phyloP scores from a whole-genome alignment of 2,329 filamentous ascomycete species.

The Ilyonectria robusta region DNA sequence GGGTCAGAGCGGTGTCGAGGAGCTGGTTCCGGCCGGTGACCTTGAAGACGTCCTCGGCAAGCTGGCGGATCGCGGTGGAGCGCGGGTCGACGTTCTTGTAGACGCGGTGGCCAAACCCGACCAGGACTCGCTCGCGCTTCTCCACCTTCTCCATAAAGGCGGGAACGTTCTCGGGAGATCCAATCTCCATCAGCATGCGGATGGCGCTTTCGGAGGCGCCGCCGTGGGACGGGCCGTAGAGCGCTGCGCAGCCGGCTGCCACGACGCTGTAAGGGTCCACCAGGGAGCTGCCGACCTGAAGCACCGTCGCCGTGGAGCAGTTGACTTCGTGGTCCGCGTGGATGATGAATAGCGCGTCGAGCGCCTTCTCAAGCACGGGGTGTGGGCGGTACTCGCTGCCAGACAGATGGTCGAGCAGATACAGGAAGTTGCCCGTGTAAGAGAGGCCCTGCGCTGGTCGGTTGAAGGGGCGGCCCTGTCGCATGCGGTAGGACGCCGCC shows the following conservation, averaged over 20 bases:
- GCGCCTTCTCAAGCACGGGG: slow-evolving; percentile 63
- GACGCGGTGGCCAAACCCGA: slow-evolving; percentile 69
- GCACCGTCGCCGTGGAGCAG: slow-evolving; percentile 68
- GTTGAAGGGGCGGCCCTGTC: slow-evolving; percentile 66
- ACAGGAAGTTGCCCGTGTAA: slow-evolving; percentile 69
- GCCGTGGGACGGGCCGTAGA: slow-evolving; percentile 71
- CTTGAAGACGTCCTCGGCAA: slow-evolving; percentile 65
- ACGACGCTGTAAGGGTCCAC: slow-evolving; percentile 70
- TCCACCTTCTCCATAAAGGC: slow-evolving; percentile 65
- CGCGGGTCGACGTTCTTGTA: slow-evolving; percentile 70
- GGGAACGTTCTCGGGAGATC: slow-evolving; percentile 64
- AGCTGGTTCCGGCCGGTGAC: slow-evolving; percentile 66
- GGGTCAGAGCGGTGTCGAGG: slow-evolving; percentile 62
- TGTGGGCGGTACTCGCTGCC: slow-evolving; percentile 63
- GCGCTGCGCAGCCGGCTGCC: slow-evolving; percentile 65
- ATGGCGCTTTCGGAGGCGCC: slow-evolving; percentile 72
- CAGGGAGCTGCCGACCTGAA: slow-evolving; percentile 69
- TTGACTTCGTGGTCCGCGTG: slow-evolving; percentile 73
- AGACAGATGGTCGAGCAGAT: slow-evolving; percentile 67
- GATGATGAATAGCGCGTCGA: slow-evolving; percentile 69
- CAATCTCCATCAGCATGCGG: slow-evolving; percentile 67
- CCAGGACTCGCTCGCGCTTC: slow-evolving; percentile 64
- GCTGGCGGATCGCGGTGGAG: slow-evolving; percentile 62
- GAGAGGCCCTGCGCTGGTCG: slow-evolving; percentile 61
- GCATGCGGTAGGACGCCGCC: slow-evolving; percentile 67